Percentiles rank a stretch among this genome's conserved stretches.
Evolutionary conservation across 23 red algal genomes (phyloP).

Genomic region (Gracilaria caudata): DNA sequence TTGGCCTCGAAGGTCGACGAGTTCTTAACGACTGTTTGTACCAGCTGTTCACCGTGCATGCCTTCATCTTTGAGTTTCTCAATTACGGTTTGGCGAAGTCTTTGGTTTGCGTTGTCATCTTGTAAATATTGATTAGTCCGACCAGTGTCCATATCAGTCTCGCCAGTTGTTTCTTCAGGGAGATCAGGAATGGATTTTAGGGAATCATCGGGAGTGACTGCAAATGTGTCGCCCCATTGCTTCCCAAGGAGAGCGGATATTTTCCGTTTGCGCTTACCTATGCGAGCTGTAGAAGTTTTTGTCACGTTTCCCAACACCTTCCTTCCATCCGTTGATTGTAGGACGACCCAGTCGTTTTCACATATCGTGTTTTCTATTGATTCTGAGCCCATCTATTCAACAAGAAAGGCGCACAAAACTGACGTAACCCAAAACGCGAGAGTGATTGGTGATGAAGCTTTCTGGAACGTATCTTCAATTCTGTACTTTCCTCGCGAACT

Average conservation of each 20-base stretch:
- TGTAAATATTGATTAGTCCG: constrained; percentile 62
- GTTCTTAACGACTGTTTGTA: constrained; percentile 38
- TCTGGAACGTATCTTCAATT: neutral
- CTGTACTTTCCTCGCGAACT: too few relatives aligned
- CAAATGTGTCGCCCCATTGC: constrained; percentile 61
- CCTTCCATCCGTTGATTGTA: constrained; percentile 48
- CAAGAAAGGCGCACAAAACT: neutral
- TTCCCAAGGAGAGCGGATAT: constrained; percentile 40
- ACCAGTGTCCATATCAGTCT: constrained; percentile 38
- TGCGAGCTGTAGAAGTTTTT: constrained; percentile 28
- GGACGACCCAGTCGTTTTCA: constrained; percentile 58
- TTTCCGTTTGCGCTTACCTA: constrained; percentile 65
- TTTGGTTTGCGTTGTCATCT: constrained; percentile 63
- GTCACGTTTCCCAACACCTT: constrained; percentile 51
- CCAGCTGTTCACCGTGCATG: constrained; percentile 58
- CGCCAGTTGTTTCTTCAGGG: neutral
- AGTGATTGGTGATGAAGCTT: neutral
- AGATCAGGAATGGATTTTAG: constrained; percentile 41
- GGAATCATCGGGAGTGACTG: constrained; percentile 18
- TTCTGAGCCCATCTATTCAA: constrained; percentile 1
- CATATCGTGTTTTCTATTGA: neutral
- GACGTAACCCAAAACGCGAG: neutral
- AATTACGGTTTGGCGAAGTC: constrained; percentile 37
- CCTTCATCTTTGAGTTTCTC: constrained; percentile 46
- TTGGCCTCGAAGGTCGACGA: constrained; percentile 63